Conservation (phyloP, 75 land plant genomes). For the Cupressus sempervirens region DNA sequence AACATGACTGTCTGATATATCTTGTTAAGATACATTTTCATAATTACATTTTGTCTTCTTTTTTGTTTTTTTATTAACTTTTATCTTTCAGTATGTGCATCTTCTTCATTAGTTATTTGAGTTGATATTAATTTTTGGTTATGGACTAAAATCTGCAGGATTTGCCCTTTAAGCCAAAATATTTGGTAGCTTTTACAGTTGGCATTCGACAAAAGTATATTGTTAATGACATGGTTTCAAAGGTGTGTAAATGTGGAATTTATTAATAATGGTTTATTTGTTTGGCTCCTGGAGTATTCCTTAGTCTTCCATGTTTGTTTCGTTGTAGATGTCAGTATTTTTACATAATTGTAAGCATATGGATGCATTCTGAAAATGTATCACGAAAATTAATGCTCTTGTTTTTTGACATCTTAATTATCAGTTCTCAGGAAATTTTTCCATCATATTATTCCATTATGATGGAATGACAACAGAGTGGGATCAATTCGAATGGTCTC, state of each 20-base stretch:
- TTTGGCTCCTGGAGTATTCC: background rate
- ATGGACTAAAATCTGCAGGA: constrained; percentile 23
- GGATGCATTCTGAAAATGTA: background rate
- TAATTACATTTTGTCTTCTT: background rate
- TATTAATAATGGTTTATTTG: background rate
- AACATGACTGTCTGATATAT: background rate
- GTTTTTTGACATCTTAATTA: background rate
- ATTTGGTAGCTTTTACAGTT: constrained; percentile 19
- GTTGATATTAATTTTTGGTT: background rate
- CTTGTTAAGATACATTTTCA: background rate
- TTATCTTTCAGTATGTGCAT: no score
- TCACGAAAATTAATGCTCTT: background rate
- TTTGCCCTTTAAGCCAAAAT: constrained; percentile 14
- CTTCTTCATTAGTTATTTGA: background rate
- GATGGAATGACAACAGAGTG: constrained; percentile 37
- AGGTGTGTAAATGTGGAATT: constrained; percentile 8
- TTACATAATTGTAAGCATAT: background rate
- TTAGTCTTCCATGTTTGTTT: background rate
- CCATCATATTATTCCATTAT: constrained; percentile 35
- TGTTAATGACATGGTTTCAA: constrained; percentile 20
- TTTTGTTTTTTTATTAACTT: background rate
- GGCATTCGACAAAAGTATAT: constrained; percentile 19
- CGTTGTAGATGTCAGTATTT: background rate
- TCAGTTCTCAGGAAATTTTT: constrained; percentile 29
- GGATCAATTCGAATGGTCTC: constrained; percentile 48